Evolutionary conservation across 164 flowering plant genomes (phyloP), one percentile per base, ranked within the genome.

Genomic region (Litsea cubeba): DNA sequence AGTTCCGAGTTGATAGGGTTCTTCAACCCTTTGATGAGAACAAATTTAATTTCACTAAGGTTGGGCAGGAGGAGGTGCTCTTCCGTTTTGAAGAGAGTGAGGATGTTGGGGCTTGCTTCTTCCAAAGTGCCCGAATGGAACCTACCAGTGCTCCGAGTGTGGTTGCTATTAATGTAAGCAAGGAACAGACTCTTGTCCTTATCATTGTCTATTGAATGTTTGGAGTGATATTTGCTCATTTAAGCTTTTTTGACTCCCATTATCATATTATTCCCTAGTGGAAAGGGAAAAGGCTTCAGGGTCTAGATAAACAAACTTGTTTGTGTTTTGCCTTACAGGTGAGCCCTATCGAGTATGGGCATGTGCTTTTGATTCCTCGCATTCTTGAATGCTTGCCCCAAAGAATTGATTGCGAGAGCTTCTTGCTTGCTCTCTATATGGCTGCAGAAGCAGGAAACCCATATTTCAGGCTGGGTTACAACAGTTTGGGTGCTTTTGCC

Each of bases 401-500:
- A 77, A 85, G 86, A 83, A 91, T 94, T 74, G 96, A 94, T 74
- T 81, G 63, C 65, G 82, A 81, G 65, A 92, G 92, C 85, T 84
- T 92, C 80, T 74, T 88, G 83, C 89, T 92, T 73, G 95, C 98
- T n/a, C 84, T 89, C 22, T 74, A 88, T 76, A 86, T 94, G 96
- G 97, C 96, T 49, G 74, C 68, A 0, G 96, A 92, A 85, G 93
- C 92, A 3, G 90, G 79, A 12, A 81, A 84, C 79, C 97, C 97
- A 3, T 91, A 75, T 84, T 94, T 94, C 78, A 81, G 97, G 23
- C 72, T 94, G 74, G 98, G 98, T 32, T 94, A 94, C 85, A 94
- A 94, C 82, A 94, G 98, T 79, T 82, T 94, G 85, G 97, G 98
- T 80, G 96, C 98, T 23, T 92, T 94, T 87, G 98, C 98, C 69